Base-by-base conservation (phyloP, 2,329 filamentous ascomycete species). In the Fonsecaea nubica region DNA sequence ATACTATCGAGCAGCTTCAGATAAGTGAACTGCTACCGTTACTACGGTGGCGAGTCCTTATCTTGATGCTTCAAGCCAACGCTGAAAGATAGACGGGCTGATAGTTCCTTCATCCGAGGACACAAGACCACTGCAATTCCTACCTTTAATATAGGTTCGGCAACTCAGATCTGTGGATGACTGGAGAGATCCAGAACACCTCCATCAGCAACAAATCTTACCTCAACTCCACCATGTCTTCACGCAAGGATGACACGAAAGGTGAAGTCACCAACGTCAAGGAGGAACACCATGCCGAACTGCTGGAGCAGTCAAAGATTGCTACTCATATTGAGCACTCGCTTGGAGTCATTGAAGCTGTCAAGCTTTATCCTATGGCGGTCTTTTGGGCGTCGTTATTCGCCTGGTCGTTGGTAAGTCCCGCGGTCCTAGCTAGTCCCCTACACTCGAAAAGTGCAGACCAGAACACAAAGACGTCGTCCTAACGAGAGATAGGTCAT, bases 321-420 rank as follows among this genome's bases (percentile, higher is more conserved):
- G 80, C 80, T 1, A 77, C 80, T 3, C 76, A 80, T 33, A 81
- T 81, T 70, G 80, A 82, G 65, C 88, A 87, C 71, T 84, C 81
- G 9, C 92, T 92, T 89, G 90, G 85, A 48, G 81, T 96, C 63
- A 75, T 86, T 75, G 87, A 96, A 80, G 92, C 92, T 68, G 84
- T 96, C 76, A 87, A 83, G 75, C 84, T 95, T 32, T 97, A 97
- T 76, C 92, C 92, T 65, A 94, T 96, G 81, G 93, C 93, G 21
- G 89, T 96, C 63, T 85, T 72, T 52, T 75, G 73, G 73, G 71
- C 73, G 40, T 58, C 70, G 63, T 64, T 74, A 3, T 62, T 75
- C 8, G 73, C 72, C 1, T 69, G 67, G 7, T 72, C 70, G 38
- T 54, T 75, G 58, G 69, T 61, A 53, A 21, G 58, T 53, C n/a